phyloP scores from a whole-genome alignment of 805 yeast species.

The Metschnikowia picachoensis region DNA sequence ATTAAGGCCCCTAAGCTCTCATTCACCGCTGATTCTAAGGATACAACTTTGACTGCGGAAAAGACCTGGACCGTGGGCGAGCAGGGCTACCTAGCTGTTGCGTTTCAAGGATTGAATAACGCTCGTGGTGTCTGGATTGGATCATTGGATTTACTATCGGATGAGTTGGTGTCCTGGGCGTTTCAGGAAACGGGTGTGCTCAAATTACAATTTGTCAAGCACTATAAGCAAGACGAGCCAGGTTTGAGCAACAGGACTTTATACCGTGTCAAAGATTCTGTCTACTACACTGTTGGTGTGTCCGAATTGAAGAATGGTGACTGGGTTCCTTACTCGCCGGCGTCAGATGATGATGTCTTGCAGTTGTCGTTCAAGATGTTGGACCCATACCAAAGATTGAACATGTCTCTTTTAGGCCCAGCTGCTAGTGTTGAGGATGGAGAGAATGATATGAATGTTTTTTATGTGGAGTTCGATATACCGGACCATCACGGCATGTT shows the following conservation, averaged over 20 bases:
- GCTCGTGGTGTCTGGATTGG: slow-evolving; percentile 84
- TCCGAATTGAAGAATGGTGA: slow-evolving; percentile 42
- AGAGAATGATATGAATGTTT: slow-evolving; percentile 45
- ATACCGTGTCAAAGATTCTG: slow-evolving; percentile 76
- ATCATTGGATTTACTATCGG: slow-evolving; percentile 47
- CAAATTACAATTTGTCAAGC: slow-evolving; percentile 50
- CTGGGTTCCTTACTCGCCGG: slow-evolving; percentile 64
- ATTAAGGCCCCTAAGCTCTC: slow-evolving; percentile 64
- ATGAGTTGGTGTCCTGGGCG: slow-evolving; percentile 53
- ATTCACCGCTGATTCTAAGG: slow-evolving; percentile 46
- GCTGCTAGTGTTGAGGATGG: slow-evolving; percentile 33
- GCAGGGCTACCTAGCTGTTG: slow-evolving; percentile 73
- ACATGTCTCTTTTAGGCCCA: slow-evolving; percentile 44
- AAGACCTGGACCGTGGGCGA: slow-evolving; percentile 75
- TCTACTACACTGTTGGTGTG: slow-evolving; percentile 51
- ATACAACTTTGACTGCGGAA: slow-evolving; percentile 39
- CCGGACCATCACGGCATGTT: slow-evolving; percentile 99
- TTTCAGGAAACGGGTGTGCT: slow-evolving; percentile 67
- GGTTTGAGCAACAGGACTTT: slow-evolving; percentile 27
- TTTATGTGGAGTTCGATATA: slow-evolving; percentile 55
- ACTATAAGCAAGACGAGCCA: slow-evolving; percentile 48
- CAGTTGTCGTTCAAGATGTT: slow-evolving; percentile 87
- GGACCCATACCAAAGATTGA: slow-evolving; percentile 90
- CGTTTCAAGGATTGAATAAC: slow-evolving; percentile 72
- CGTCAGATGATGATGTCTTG: slow-evolving; percentile 45